Percentiles rank a stretch among this genome's conserved stretches.
Conservation (phyloP, 805 yeast species). For the Metschnikowia santaceciliae region DNA sequence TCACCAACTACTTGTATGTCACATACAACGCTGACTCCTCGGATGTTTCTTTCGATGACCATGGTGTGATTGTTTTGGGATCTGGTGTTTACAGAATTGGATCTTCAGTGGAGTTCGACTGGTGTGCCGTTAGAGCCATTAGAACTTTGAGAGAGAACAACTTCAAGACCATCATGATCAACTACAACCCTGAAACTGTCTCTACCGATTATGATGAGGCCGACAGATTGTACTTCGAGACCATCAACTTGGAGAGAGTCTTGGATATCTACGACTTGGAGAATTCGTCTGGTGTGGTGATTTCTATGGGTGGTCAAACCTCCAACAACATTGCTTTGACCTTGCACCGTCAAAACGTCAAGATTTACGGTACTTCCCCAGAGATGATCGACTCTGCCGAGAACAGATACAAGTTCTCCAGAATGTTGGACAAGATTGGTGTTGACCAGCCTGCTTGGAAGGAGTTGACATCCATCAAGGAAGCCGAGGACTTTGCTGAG, state of each 20-base stretch:
- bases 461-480: conserved; percentile 87
- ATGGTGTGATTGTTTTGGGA: conserved; percentile 93
- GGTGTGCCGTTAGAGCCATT: conserved; percentile 98
- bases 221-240: conserved; percentile 93
- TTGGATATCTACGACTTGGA: conserved; percentile 93
- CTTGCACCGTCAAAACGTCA: conserved; percentile 85
- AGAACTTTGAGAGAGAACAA: conserved; percentile 87
- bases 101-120: conserved; percentile 97
- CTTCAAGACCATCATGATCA: conserved; percentile 90
- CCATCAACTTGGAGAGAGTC: conserved; percentile 89
- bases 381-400: conserved; percentile 98
- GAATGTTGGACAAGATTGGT: conserved; percentile 93
- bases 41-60: conserved; percentile 85
- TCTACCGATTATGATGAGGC: conserved; percentile 99
- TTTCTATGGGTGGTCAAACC: conserved; percentile 99
- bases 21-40: conserved; percentile 90
- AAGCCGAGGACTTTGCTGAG: conserved; percentile 90
- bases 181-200: conserved; percentile 97
- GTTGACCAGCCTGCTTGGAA: conserved; percentile 99
- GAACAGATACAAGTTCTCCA: conserved; percentile 94
- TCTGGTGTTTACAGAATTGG: conserved; percentile 99
- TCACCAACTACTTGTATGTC: conserved; percentile 88
- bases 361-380: conserved; percentile 94
- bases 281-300: conserved; percentile 84
- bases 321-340: conserved; percentile 94